These are phyloP conservation scores for Penicillium freii DNA, from an alignment of 2,329 filamentous ascomycete genomes.

Conservation along the genomic window DNA sequence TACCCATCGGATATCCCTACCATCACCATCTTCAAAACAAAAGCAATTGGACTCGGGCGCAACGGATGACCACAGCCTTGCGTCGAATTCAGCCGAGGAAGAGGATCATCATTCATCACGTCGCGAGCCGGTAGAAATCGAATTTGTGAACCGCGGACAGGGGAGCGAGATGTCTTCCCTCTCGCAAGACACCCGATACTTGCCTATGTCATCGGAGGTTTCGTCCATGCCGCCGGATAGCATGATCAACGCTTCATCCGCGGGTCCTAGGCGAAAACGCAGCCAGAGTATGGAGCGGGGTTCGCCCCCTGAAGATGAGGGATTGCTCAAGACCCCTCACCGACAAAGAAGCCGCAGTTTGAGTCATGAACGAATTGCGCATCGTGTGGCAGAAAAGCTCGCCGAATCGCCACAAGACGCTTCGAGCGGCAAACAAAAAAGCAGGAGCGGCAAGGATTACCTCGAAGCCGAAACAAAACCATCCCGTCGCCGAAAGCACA, in stretches of 20 bases:
- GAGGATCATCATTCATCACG: constrained; percentile 72
- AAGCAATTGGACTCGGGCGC: constrained; percentile 36
- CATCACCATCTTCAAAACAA: constrained; percentile 40
- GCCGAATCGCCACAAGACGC: constrained; percentile 51
- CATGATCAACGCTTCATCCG: constrained; percentile 58
- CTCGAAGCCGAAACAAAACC: constrained; percentile 47
- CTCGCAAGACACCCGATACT: constrained; percentile 62
- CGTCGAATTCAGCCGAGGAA: constrained; percentile 73
- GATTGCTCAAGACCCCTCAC: constrained; percentile 59
- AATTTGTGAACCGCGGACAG: constrained; percentile 69
- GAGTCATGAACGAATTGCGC: constrained; percentile 65
- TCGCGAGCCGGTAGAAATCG: constrained; percentile 77
- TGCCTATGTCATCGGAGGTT: constrained; percentile 75
- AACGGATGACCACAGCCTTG: constrained; percentile 63
- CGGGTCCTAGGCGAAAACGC: constrained; percentile 47
- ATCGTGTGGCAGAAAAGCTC: constrained; percentile 68
- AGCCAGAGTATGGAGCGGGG: constrained; percentile 52
- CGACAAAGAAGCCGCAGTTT: constrained; percentile 61
- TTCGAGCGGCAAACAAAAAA: constrained; percentile 44
- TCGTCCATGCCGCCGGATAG: constrained; percentile 77
- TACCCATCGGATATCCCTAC: constrained; percentile 65
- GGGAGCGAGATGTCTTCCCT: constrained; percentile 64
- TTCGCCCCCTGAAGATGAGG: constrained; percentile 33
- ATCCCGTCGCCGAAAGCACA: constrained; percentile 50
- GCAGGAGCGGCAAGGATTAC: constrained; percentile 46